phyloP scores from a whole-genome alignment of 2,329 filamentous ascomycete species.

The Diaporthe citriasiana region DNA sequence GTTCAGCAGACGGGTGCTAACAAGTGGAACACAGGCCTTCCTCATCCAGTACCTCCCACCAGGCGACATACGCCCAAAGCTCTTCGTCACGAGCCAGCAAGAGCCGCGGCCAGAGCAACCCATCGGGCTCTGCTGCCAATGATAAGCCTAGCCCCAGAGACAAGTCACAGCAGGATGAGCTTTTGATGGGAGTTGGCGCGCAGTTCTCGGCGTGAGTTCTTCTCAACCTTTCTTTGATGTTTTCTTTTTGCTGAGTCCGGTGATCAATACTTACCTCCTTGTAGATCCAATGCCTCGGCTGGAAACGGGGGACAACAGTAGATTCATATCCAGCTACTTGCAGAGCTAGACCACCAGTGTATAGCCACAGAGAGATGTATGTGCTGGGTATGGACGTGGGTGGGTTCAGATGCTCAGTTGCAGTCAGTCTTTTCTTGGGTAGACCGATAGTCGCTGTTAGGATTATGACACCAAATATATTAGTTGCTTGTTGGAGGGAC shows the following conservation, averaged over 20 bases:
- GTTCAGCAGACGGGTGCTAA: neutral
- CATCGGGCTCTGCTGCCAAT: neutral
- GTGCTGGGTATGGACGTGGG: neutral
- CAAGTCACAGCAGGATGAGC: neutral
- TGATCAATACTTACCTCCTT: neutral
- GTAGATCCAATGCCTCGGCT: neutral
- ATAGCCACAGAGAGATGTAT: no score
- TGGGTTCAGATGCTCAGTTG: neutral
- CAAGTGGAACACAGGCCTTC: slow-evolving; percentile 1
- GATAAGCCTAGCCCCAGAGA: neutral
- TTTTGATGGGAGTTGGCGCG: neutral
- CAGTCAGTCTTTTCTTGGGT: neutral
- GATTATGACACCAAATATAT: no score
- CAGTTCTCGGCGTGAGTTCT: neutral
- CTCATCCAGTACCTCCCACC: neutral
- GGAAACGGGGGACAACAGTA: neutral
- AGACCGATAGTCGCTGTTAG: neutral
- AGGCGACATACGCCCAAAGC: neutral
- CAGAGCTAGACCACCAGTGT: neutral
- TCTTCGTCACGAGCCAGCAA: neutral
- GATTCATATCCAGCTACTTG: neutral
- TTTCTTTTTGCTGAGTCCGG: neutral
- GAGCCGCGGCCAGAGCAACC: neutral
- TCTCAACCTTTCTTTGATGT: neutral
- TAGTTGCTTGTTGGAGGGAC: neutral